Percentiles rank a stretch among this genome's conserved stretches.
Conservation (phyloP, 768 basidiomycete genomes). For the Suillus placidus region DNA sequence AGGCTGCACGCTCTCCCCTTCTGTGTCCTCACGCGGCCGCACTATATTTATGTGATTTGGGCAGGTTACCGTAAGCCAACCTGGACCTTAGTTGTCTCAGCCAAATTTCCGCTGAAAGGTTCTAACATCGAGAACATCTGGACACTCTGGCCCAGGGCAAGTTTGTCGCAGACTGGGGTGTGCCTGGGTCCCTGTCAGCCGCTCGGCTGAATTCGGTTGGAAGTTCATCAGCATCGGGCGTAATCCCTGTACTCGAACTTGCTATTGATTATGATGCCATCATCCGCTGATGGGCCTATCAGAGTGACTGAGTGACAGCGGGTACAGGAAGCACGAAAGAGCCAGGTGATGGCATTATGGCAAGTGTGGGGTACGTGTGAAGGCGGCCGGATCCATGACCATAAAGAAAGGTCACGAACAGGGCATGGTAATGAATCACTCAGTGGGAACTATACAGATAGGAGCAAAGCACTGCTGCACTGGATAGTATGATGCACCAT, state of each 20-base stretch:
- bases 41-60: background rate
- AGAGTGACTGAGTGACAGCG: background rate
- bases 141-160: no score
- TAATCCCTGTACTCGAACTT: background rate
- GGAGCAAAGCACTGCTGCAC: background rate
- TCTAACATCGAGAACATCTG: background rate
- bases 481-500: background rate
- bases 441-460: background rate
- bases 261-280: background rate
- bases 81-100: background rate
- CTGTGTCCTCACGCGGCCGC: no score
- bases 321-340: background rate
- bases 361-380: background rate
- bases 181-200: background rate
- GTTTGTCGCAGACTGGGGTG: background rate
- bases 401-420: background rate
- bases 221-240: background rate
- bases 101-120: background rate
- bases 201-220: background rate
- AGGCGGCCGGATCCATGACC: background rate
- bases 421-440: background rate
- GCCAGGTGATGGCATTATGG: background rate
- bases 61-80: background rate
- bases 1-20: background rate
- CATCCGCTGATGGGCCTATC: background rate